phyloP scores from a whole-genome alignment of 1,284 basidiomycete genomes.

The Boletus semigastroideus region DNA sequence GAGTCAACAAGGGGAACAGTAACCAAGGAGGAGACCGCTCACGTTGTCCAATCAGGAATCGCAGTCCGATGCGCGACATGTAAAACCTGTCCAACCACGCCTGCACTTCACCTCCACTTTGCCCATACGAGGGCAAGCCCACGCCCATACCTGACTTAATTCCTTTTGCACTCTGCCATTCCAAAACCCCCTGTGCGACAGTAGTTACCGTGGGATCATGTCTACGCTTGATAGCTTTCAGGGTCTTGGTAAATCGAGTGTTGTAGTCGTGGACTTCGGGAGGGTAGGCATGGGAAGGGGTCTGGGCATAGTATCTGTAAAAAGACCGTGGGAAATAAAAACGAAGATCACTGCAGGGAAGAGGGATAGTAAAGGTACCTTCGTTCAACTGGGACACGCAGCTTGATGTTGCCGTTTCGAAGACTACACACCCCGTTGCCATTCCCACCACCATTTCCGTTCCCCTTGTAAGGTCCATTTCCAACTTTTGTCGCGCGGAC shows the following conservation, averaged over 20 bases:
- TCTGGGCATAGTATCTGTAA: slow-evolving; percentile 80
- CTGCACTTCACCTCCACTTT: slow-evolving; percentile 86
- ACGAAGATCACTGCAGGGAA: slow-evolving; percentile 6
- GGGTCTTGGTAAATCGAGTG: slow-evolving; percentile 80
- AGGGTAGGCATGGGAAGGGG: slow-evolving; percentile 75
- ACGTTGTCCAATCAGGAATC: slow-evolving; percentile 93
- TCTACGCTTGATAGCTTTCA: slow-evolving; percentile 89
- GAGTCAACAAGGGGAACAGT: neutral
- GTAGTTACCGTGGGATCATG: slow-evolving; percentile 98
- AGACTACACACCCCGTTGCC: slow-evolving; percentile 32
- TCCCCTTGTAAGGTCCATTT: slow-evolving; percentile 20
- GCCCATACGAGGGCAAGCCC: slow-evolving; percentile 46
- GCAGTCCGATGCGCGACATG: slow-evolving; percentile 94
- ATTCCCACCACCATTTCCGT: slow-evolving; percentile 30
- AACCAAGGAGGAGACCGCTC: slow-evolving; percentile 28
- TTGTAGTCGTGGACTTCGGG: slow-evolving; percentile 95
- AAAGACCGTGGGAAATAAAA: slow-evolving; percentile 6
- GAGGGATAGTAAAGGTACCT: slow-evolving; percentile 39
- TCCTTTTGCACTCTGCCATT: slow-evolving; percentile 59
- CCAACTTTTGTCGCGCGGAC: slow-evolving; percentile 12
- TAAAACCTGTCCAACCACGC: slow-evolving; percentile 97
- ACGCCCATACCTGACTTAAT: slow-evolving; percentile 24
- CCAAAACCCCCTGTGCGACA: slow-evolving; percentile 85
- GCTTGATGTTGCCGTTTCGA: slow-evolving; percentile 46
- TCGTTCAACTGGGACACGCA: slow-evolving; percentile 75